Percentiles rank a stretch among this genome's conserved stretches.
phyloP scores from a whole-genome alignment of 2,329 filamentous ascomycete species.

The Colletotrichum sp. region DNA sequence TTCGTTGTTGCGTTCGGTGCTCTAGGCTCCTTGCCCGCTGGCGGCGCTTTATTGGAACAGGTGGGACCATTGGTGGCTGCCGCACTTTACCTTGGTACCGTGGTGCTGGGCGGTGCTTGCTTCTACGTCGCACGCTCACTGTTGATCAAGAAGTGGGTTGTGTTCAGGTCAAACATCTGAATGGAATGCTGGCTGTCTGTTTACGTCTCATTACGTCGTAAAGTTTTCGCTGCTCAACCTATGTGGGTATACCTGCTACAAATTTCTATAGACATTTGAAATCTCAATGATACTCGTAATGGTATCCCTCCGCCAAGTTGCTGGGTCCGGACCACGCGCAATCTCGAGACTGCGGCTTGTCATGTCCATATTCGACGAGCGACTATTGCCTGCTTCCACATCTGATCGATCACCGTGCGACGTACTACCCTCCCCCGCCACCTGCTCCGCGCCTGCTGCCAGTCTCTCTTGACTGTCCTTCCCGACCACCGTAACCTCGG shows the following conservation, averaged over 20 bases:
- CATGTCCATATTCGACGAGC: neutral
- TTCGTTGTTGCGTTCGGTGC: neutral
- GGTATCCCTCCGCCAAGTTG: neutral
- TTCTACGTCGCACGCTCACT: neutral
- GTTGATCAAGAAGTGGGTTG: neutral
- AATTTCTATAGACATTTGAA: neutral
- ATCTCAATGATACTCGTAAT: neutral
- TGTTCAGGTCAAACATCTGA: neutral
- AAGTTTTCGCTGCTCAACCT: neutral
- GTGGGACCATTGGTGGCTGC: neutral
- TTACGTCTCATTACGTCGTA: neutral
- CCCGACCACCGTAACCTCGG: neutral
- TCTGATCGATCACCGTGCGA: neutral
- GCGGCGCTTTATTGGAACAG: neutral
- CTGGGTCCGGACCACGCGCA: neutral
- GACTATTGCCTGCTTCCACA: neutral
- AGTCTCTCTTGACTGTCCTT: neutral
- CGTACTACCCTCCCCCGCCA: neutral
- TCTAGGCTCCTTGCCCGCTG: neutral
- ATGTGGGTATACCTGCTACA: neutral
- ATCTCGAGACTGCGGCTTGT: neutral
- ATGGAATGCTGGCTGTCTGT: neutral
- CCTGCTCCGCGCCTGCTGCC: neutral
- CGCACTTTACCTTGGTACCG: neutral
- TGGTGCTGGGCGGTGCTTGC: neutral